phyloP scores from a whole-genome alignment of 768 basidiomycete genomes.

The Lanmaoa pseudosensibilis region DNA sequence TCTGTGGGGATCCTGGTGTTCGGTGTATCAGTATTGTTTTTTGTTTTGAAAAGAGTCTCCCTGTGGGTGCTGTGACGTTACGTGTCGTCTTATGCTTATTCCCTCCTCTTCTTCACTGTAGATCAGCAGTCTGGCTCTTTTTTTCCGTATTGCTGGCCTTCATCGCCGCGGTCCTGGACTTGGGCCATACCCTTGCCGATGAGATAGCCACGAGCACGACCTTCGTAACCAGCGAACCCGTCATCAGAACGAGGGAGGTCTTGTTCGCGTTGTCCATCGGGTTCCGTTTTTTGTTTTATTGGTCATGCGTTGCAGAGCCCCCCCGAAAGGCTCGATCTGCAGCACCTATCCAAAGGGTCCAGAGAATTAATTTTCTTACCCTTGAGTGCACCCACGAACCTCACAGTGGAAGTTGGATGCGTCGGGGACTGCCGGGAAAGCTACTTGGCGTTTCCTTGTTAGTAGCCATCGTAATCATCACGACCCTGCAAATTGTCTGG shows the following conservation, averaged over 20 bases:
- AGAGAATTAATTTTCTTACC: slow-evolving; percentile 14
- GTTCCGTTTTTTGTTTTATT: slow-evolving; percentile 64
- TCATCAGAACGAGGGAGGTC: slow-evolving; percentile 58
- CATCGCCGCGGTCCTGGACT: slow-evolving; percentile 60
- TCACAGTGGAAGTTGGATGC: slow-evolving; percentile 65
- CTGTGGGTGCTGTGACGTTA: slow-evolving; percentile 39
- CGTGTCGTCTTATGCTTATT: slow-evolving; percentile 1
- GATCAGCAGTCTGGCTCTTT: slow-evolving; percentile 53
- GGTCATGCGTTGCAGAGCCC: slow-evolving; percentile 61
- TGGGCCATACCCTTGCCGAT: slow-evolving; percentile 50
- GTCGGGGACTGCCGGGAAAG: slow-evolving; percentile 59
- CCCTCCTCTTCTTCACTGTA: slow-evolving; percentile 19
- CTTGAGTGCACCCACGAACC: slow-evolving; percentile 17
- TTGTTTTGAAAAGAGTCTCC: slow-evolving; percentile 51
- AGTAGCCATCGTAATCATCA: slow-evolving; percentile 43
- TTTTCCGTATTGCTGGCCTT: slow-evolving; percentile 60
- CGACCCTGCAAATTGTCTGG: slow-evolving; percentile 65
- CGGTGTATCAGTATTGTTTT: slow-evolving; percentile 56
- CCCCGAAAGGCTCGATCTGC: slow-evolving; percentile 39
- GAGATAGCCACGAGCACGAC: slow-evolving; percentile 30
- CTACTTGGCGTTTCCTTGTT: slow-evolving; percentile 54
- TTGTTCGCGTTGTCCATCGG: slow-evolving; percentile 57
- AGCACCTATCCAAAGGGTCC: slow-evolving; percentile 23
- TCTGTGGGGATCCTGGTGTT: slow-evolving; percentile 65
- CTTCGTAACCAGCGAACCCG: slow-evolving; percentile 25